Evolutionary conservation across 768 basidiomycete genomes (phyloP), one percentile per base, ranked within the genome.

Genomic region (Naganishia randhawae): DNA sequence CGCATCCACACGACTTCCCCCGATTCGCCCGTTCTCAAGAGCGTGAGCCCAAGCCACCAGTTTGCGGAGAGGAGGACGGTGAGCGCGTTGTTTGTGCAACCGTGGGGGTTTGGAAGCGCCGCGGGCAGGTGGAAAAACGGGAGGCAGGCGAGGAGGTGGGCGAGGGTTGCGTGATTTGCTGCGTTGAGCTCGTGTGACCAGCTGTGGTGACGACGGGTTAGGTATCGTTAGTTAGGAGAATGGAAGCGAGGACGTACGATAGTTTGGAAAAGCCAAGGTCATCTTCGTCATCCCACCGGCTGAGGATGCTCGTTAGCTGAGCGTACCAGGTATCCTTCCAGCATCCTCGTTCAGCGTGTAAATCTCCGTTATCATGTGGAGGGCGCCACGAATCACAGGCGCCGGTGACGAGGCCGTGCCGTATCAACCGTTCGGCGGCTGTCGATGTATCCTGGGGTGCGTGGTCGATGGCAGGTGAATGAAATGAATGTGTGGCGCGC

Each of bases 131-230:
- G 37, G 33, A 33, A 55, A 33, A 14, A 37, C 33, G 54, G 54
- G 54, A 55, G 54, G 33, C 54, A 55, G 31, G 33, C 25, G 54
- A 55, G 54, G 33, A 55, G 31, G n/a, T 22, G 33, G 4, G 33
- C 5, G 10, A 55, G 54, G 8, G 32, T 35, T 11, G 33, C 33
- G 54, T 55, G 33, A 33, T 55, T 55, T 2, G 7, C 29, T 3
- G 54, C 6, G 54, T 55, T 55, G 3, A 55, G 14, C 9, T 55
- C 17, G 14, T 17, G 19, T 37, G 54, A 55, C 54, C 54, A 55
- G 11, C 54, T 55, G 45, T 3, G 41, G n/a, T n/a, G 27, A 51
- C 50, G 50, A 10, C 13, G 50, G 5, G 50, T 10, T 42, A 10
- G 19, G 41, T 19, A 19, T 19, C 11, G 10, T 10, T 42, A 10